These are phyloP conservation scores for Vitis cinerea DNA, from an alignment of 164 flowering plant species.

Conservation along the genomic window DNA sequence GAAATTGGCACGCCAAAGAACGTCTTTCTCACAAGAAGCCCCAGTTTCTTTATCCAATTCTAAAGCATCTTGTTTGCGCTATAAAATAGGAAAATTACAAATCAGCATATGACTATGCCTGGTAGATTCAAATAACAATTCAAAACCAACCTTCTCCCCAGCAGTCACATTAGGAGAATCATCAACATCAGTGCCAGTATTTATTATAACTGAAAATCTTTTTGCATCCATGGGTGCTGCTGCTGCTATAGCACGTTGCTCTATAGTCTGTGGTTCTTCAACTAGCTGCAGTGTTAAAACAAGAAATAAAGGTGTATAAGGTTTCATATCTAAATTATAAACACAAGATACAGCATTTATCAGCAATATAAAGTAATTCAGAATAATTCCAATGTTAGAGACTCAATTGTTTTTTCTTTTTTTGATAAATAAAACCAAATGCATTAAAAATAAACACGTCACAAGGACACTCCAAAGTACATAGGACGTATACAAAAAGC, in stretches of 20 bases:
- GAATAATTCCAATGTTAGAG: background rate
- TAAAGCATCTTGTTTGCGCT: slow-evolving; percentile 61
- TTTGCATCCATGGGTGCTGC: slow-evolving; percentile 63
- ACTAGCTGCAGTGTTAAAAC: slow-evolving; percentile 25
- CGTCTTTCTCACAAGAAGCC: slow-evolving; percentile 38
- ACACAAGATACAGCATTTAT: background rate
- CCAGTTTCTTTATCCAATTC: slow-evolving; percentile 39
- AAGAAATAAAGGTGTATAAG: background rate
- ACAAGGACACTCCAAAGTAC: no score
- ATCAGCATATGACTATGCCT: slow-evolving; percentile 13
- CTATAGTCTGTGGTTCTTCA: slow-evolving; percentile 40
- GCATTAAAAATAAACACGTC: no score
- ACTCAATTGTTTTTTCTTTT: background rate
- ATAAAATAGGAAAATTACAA: slow-evolving; percentile 8
- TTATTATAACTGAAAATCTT: slow-evolving; percentile 51
- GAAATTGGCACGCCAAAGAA: slow-evolving; percentile 87
- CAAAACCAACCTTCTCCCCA: slow-evolving; percentile 69
- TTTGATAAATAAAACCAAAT: no score
- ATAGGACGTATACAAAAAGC: no score
- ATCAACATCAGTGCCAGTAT: slow-evolving; percentile 22
- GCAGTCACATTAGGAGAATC: slow-evolving; percentile 10
- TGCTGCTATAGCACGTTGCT: slow-evolving; percentile 61
- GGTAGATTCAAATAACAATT: background rate
- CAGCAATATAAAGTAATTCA: background rate
- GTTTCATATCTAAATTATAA: background rate